Conservation (phyloP, 2,329 filamentous ascomycete genomes). For the Endoconidiophora laricicola region DNA sequence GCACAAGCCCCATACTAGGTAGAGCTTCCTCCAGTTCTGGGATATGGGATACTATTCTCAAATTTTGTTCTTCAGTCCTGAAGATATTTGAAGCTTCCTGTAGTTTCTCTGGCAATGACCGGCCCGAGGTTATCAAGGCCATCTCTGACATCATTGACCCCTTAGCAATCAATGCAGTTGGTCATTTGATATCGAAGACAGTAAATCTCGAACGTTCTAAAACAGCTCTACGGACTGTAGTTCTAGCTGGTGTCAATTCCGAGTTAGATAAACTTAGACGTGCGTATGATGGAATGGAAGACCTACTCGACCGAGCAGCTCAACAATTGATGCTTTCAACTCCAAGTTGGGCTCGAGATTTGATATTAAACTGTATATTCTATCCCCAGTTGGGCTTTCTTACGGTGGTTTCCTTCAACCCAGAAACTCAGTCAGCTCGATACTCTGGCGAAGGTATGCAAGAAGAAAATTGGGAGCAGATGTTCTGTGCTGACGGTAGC, state of each 20-base stretch:
- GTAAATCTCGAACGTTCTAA: slow-evolving; percentile 30
- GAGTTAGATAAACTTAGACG: slow-evolving; percentile 65
- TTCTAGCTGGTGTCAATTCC: slow-evolving; percentile 53
- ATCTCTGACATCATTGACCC: not conserved
- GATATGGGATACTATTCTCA: slow-evolving; percentile 40
- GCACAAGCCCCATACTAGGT: slow-evolving; percentile 40
- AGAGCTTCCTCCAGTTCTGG: slow-evolving; percentile 41
- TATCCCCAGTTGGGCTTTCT: slow-evolving; percentile 87
- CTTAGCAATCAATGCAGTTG: not conserved
- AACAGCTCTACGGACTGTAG: slow-evolving; percentile 52
- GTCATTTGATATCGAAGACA: slow-evolving; percentile 5
- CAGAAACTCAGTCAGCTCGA: slow-evolving; percentile 30
- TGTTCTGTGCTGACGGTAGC: slow-evolving; percentile 54
- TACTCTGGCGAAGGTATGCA: slow-evolving; percentile 43
- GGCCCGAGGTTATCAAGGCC: not conserved
- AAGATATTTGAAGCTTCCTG: slow-evolving; percentile 4
- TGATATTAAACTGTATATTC: slow-evolving; percentile 63
- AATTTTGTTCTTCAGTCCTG: slow-evolving; percentile 8
- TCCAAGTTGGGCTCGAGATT: slow-evolving; percentile 37
- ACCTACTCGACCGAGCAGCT: slow-evolving; percentile 52
- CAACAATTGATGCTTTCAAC: slow-evolving; percentile 44
- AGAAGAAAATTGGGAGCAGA: slow-evolving; percentile 54
- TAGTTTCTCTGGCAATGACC: not conserved
- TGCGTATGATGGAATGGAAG: slow-evolving; percentile 60
- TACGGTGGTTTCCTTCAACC: slow-evolving; percentile 51